Base-by-base conservation (phyloP, 352 stramenopile species). In the Phytophthora brassicae region DNA sequence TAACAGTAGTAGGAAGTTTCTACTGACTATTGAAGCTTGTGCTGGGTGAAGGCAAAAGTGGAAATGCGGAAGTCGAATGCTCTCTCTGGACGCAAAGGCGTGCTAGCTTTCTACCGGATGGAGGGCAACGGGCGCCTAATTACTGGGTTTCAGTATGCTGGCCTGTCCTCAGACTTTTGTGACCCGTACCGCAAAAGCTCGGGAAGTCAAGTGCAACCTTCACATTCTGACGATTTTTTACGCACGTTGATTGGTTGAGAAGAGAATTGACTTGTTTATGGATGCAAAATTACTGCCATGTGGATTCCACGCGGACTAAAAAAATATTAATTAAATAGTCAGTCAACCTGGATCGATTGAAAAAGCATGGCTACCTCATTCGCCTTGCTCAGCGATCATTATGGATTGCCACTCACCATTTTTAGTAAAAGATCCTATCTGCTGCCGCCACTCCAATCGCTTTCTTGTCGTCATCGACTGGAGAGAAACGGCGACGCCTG, bases 91-190 rank as follows among this genome's bases (percentile, higher is more conserved):
- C 44, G 33, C 13, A 41, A 4, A 64, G 53, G 55, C 55, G 44
- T 62, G 54, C 56, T 14, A 13, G 14, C 41, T 33, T 51, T 64
- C 35, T 67, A 64, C 57, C 41, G 19, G 23, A 24, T 28, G 38
- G 23, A 39, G 23, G 54, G 42, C 0, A 7, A 4, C 26, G 4
- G 4, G 26, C 26, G 4, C 26, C 26, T 8, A 35, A 35, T 24
- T 22, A 58, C 52, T 68, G 41, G 58, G 29, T 2, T 28, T 23
- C 52, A 65, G 39, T 72, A 72, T 68, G 47, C 31, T 42, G 26
- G 55, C 55, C 53, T 65, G 48, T 72, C 58, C 64, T 64, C 38
- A 43, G 16, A 42, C 53, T 68, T 67, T 52, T 63, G 49, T 51
- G 46, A 19, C 39, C 39, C 16, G 24, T n/a, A 44, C 39, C 17